Base-by-base conservation (phyloP, 352 stramenopile genomes). In the Globisporangium irregulare region DNA sequence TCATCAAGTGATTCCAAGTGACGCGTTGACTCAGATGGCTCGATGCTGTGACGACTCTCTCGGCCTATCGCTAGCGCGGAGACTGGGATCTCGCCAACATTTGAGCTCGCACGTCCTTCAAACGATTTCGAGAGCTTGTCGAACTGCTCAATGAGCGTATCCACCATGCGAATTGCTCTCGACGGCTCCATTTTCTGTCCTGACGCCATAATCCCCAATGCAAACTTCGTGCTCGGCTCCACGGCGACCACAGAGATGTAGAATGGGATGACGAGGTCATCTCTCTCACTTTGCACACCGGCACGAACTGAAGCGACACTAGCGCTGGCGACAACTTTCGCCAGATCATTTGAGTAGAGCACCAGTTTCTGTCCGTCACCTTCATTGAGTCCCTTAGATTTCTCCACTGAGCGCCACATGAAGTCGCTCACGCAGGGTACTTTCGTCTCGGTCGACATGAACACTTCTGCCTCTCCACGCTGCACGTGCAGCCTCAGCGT, bases 101-200 rank as follows among this genome's bases (percentile, higher is more conserved):
- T 51, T 34, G 65, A 27, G 68, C 5, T 24, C 15, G 12, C 34
- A 18, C n/a, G 36, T 12, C n/a, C 32, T 18, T 59, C 53, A 62
- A 82, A 82, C 4, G 77, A 84, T 56, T 79, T 79, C 1, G 77
- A 73, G 2, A 93, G 68, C 36, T 80, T 71, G 46, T 90, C 89
- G 64, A 93, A 93, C 62, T 80, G 78, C 22, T 81, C 73, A 36
- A 93, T 93, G 46, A 93, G 76, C 29, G 73, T 76, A 60, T 92
- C 80, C 2, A 93, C 83, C 18, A 82, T 85, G 32, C 80, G 69
- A 22, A 93, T 87, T 18, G 85, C 83, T 25, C 64, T 74, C 1
- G 81, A 90, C 0, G 79, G 70, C 48, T 84, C 75, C 41, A 77
- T 75, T 38, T 86, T 90, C 70, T 92, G 83, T 0, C 85, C 83